A percentile compares a stretch with the other conserved stretches of the same genome.
Conservation (phyloP, 768 basidiomycete genomes). For the Serendipita indica region DNA sequence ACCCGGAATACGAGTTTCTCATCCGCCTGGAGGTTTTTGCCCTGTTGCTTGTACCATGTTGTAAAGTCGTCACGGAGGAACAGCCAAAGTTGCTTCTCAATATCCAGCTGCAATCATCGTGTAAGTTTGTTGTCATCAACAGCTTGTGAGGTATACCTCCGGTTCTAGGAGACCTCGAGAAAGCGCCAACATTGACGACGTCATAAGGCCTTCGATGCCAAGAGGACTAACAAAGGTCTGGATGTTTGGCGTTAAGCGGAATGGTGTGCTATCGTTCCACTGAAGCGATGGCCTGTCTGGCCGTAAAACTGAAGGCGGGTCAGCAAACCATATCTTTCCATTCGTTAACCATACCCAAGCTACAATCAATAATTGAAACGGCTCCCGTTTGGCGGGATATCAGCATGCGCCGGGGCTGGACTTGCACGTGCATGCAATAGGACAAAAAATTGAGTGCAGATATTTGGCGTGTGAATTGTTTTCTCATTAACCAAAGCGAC, state of each 20-base stretch:
- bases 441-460: conserved; percentile 88
- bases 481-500: conserved; percentile 92
- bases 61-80: conserved; percentile 89
- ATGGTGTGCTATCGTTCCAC: conserved; percentile 80
- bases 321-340: neutral
- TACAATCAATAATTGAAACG: neutral
- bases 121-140: neutral
- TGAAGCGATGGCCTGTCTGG: neutral
- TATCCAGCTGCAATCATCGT: conserved; percentile 47
- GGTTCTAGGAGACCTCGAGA: conserved; percentile 81
- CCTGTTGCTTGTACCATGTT: conserved; percentile 48
- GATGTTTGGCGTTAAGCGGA: conserved; percentile 94
- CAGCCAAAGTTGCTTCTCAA: conserved; percentile 82
- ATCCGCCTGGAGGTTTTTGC: conserved; percentile 39
- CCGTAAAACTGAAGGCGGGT: neutral
- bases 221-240: conserved; percentile 83
- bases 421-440: conserved; percentile 68
- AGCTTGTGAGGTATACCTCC: conserved; percentile 39
- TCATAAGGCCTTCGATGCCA: conserved; percentile 78
- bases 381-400: conserved; percentile 42
- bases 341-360: neutral
- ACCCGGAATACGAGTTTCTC: conserved; percentile 33
- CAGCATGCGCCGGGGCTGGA: conserved; percentile 74
- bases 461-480: conserved; percentile 85
- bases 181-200: conserved; percentile 79